phyloP scores from a whole-genome alignment of 768 basidiomycete species.

The Sporobolomyces roseus region DNA sequence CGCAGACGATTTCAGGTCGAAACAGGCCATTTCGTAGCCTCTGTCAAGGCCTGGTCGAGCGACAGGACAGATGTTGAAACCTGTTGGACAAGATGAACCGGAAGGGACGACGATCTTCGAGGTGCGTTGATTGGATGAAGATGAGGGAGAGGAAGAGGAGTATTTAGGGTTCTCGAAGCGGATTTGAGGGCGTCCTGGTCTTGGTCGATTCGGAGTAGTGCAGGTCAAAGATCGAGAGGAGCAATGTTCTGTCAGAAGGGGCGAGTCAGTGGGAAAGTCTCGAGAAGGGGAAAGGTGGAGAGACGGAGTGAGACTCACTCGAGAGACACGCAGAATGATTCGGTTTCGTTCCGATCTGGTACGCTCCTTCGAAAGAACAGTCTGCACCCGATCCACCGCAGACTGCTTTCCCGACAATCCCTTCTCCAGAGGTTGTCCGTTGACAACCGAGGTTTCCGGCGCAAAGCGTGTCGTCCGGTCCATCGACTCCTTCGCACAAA shows the following conservation, averaged over 20 bases:
- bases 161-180: background rate
- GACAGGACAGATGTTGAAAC: constrained; percentile 25
- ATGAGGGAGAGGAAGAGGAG: background rate
- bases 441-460: constrained; percentile 27
- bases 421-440: background rate
- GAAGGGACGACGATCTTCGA: constrained; percentile 16
- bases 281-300: background rate
- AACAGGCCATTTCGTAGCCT: constrained; percentile 41
- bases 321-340: constrained; percentile 22
- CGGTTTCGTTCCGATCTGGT: constrained; percentile 18
- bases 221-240: background rate
- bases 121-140: background rate
- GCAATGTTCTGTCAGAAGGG: background rate
- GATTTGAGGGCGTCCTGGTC: constrained; percentile 6
- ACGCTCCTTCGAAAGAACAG: constrained; percentile 22
- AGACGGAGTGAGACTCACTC: background rate
- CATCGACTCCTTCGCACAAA: constrained; percentile 23
- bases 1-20: constrained; percentile 41
- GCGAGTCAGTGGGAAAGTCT: background rate
- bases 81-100: constrained; percentile 25
- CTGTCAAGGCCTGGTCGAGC: background rate
- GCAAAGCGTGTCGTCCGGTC: constrained; percentile 31
- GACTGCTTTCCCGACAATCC: background rate
- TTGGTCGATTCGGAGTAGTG: constrained; percentile 3
- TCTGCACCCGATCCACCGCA: constrained; percentile 30